Percentiles rank a stretch among this genome's conserved stretches.
These are phyloP conservation scores for Wickerhamomyces strasburgensis DNA, from an alignment of 805 yeast genomes.

Conservation along the genomic window DNA sequence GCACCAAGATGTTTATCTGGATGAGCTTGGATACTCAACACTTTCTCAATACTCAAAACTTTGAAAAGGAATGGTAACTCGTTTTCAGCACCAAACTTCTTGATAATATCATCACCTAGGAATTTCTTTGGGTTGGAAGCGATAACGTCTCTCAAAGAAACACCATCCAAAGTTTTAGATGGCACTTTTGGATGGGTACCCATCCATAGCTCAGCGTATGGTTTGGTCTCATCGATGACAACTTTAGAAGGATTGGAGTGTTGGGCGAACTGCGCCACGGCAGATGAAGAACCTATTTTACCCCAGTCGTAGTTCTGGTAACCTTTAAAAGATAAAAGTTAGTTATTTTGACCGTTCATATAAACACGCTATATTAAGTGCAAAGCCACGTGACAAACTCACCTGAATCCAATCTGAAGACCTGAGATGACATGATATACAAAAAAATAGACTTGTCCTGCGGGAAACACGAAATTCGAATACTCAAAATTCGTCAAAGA, in stretches of 20 bases:
- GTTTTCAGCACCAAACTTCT: slow-evolving; percentile 59
- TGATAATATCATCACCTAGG: slow-evolving; percentile 54
- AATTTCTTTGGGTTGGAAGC: slow-evolving; percentile 49
- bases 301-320: slow-evolving; percentile 86
- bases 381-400: slow-evolving; percentile 9
- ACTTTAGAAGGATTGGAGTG: slow-evolving; percentile 55
- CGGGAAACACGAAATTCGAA: not conserved
- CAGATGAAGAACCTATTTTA: slow-evolving; percentile 75
- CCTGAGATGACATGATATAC: slow-evolving; percentile 15
- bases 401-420: slow-evolving; percentile 39
- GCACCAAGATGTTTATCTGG: slow-evolving; percentile 87
- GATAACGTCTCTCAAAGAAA: slow-evolving; percentile 64
- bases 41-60: slow-evolving; percentile 89
- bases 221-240: slow-evolving; percentile 63
- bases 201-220: slow-evolving; percentile 99
- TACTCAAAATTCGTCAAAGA: slow-evolving; percentile 10
- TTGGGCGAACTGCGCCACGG: slow-evolving; percentile 85
- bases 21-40: slow-evolving; percentile 94
- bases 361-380: not conserved
- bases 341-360: no score
- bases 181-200: slow-evolving; percentile 96
- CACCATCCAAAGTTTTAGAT: slow-evolving; percentile 50
- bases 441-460: no score
- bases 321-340: slow-evolving; percentile 32
- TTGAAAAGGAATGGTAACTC: slow-evolving; percentile 92